Conservation (phyloP, 169 alveolate genomes). For the Cyclospora cayetanensis region DNA sequence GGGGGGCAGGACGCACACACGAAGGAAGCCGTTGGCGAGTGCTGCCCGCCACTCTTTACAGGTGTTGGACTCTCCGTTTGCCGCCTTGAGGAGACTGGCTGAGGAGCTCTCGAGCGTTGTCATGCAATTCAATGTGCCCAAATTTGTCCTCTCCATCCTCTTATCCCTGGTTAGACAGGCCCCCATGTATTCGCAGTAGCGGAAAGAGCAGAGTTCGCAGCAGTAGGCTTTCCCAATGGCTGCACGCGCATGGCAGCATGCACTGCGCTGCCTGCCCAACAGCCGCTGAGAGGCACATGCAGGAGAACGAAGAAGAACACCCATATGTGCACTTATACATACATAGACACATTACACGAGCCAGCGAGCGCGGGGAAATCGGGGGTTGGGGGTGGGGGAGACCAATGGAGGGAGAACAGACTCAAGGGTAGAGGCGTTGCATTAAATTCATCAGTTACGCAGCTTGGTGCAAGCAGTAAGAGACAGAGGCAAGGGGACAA, state of each 20-base stretch:
- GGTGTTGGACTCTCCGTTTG: conserved; percentile 91
- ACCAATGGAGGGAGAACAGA: conserved; percentile 22
- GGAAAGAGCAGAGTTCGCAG: too few species aligned
- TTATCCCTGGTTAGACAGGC: background rate
- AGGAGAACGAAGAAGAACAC: too few species aligned
- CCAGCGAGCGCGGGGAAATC: too few species aligned
- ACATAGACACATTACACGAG: too few species aligned
- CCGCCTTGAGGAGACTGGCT: conserved; percentile 80
- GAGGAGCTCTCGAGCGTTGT: conserved; percentile 83
- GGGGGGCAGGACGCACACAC: background rate
- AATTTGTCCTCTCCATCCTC: conserved; percentile 81
- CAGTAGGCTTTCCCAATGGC: conserved; percentile 77
- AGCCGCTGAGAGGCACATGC: too few species aligned
- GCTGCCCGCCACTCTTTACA: background rate
- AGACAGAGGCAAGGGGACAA: background rate
- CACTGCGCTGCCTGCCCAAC: too few species aligned
- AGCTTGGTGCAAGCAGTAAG: background rate
- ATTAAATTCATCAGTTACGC: background rate
- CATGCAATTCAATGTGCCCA: conserved; percentile 82
- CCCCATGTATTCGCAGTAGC: too few species aligned
- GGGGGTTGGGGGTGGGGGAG: too few species aligned
- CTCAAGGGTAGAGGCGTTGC: conserved; percentile 67
- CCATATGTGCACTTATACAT: too few species aligned
- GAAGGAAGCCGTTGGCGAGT: background rate
- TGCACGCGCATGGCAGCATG: conserved; percentile 76